These are phyloP conservation scores for Boletus rex-veris DNA, from an alignment of 768 basidiomycete genomes.

Conservation along the genomic window DNA sequence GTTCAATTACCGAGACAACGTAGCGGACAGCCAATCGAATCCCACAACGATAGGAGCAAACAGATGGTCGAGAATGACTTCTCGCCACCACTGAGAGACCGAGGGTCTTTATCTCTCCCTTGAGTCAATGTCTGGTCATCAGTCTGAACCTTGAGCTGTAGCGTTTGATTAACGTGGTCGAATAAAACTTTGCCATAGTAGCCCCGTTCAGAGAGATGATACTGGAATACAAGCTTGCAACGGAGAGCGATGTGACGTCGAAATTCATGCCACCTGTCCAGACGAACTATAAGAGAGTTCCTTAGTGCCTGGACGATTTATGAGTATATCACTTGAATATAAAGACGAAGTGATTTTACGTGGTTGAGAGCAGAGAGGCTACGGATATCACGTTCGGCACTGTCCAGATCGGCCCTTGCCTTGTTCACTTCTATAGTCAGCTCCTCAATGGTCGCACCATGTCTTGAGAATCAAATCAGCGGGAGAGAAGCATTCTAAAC, in stretches of 20 bases:
- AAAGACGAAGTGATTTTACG: conserved; percentile 35
- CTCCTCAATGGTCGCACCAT: conserved; percentile 75
- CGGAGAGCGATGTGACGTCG: conserved; percentile 84
- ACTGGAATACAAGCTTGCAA: conserved; percentile 79
- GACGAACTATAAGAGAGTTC: conserved; percentile 60
- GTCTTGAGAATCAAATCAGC: conserved; percentile 37
- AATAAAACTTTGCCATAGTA: conserved; percentile 90
- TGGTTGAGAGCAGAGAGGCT: conserved; percentile 64
- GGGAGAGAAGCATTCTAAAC: neutral
- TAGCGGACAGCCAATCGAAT: conserved; percentile 90
- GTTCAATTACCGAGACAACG: conserved; percentile 72
- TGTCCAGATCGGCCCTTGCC: conserved; percentile 55
- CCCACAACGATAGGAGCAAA: conserved; percentile 91
- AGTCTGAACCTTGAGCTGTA: conserved; percentile 77
- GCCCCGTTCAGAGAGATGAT: conserved; percentile 79
- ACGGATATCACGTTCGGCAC: conserved; percentile 58
- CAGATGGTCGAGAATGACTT: conserved; percentile 97
- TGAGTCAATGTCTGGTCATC: conserved; percentile 72
- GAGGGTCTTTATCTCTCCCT: conserved; percentile 76
- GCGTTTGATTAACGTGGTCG: conserved; percentile 63
- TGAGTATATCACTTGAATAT: conserved; percentile 5
- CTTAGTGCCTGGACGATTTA: conserved; percentile 53
- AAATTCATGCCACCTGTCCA: conserved; percentile 82
- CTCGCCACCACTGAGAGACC: conserved; percentile 88
- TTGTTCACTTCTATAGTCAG: conserved; percentile 70